A percentile compares a stretch with the other conserved stretches of the same genome.
phyloP scores from a whole-genome alignment of 2,329 filamentous ascomycete genomes.

The Paramyrothecium roridum region DNA sequence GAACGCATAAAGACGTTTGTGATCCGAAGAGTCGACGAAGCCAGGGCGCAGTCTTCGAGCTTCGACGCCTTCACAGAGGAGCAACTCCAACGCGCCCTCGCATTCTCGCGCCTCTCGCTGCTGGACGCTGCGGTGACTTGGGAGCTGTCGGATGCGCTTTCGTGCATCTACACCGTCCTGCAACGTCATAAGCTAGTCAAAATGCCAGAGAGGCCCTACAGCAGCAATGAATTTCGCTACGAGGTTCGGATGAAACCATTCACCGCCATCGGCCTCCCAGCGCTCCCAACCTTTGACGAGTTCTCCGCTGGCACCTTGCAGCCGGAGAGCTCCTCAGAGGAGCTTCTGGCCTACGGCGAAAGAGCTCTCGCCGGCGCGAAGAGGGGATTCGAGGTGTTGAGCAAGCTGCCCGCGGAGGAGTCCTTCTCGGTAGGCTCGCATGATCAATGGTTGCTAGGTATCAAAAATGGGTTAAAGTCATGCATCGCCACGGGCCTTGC shows the following conservation, averaged over 20 bases:
- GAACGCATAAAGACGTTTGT: constrained; percentile 71
- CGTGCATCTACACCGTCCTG: constrained; percentile 64
- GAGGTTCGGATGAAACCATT: constrained; percentile 88
- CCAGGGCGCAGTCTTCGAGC: constrained; percentile 10
- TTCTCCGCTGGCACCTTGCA: constrained; percentile 46
- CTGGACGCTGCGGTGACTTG: constrained; percentile 63
- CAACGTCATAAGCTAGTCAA: constrained; percentile 54
- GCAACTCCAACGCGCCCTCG: constrained; percentile 45
- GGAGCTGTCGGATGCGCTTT: constrained; percentile 52
- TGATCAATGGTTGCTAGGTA: constrained; percentile 57
- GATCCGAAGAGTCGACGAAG: constrained; percentile 33
- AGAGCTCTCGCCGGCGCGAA: constrained; percentile 44
- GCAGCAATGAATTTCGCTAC: constrained; percentile 66
- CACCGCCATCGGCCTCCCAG: constrained; percentile 62
- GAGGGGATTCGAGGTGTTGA: constrained; percentile 54
- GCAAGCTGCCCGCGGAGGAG: constrained; percentile 46
- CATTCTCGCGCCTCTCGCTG: constrained; percentile 57
- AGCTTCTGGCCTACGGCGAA: constrained; percentile 44
- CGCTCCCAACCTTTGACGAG: constrained; percentile 61
- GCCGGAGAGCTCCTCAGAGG: constrained; percentile 29
- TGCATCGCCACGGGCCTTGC: constrained; percentile 68
- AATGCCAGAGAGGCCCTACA: constrained; percentile 58
- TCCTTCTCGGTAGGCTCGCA: constrained; percentile 56
- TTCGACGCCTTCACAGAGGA: constrained; percentile 23
- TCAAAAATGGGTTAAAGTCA: constrained; percentile 62